Conservation (phyloP, 2,329 filamentous ascomycete genomes). For the Aspergillus sp. region DNA sequence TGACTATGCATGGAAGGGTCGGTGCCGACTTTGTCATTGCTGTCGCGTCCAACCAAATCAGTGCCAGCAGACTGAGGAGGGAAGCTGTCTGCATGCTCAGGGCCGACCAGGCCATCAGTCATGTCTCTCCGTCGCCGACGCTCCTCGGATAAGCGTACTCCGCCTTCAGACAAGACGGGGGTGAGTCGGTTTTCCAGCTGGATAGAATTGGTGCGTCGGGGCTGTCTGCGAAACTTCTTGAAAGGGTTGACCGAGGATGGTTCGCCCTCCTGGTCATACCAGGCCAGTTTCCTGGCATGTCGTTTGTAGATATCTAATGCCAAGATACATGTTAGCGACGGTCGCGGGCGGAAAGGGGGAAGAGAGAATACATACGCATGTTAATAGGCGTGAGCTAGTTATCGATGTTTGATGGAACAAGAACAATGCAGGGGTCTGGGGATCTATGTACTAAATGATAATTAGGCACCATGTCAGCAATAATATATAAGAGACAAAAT, state of each 20-base stretch:
- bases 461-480: background rate
- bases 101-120: conserved; percentile 25
- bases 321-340: conserved; percentile 5
- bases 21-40: conserved; percentile 15
- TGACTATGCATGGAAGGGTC: conserved; percentile 32
- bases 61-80: conserved; percentile 29
- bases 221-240: conserved; percentile 39
- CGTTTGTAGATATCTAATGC: conserved; percentile 43
- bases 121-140: conserved; percentile 27
- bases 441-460: background rate
- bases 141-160: conserved; percentile 27
- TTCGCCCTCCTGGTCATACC: conserved; percentile 45
- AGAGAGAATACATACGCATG: background rate
- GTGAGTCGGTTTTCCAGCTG: conserved; percentile 34
- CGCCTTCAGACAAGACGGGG: conserved; percentile 26
- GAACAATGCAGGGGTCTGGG: background rate
- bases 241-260: conserved; percentile 44
- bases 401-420: background rate
- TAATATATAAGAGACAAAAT: background rate
- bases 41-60: conserved; percentile 20
- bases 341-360: background rate
- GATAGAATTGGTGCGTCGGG: conserved; percentile 30
- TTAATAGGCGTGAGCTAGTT: background rate
- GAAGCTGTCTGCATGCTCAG: conserved; percentile 29
- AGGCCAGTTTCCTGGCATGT: conserved; percentile 41